Evolutionary conservation across 176 grass and related monocot species (phyloP).

Genomic region (Cenchrus fungigraminus): DNA sequence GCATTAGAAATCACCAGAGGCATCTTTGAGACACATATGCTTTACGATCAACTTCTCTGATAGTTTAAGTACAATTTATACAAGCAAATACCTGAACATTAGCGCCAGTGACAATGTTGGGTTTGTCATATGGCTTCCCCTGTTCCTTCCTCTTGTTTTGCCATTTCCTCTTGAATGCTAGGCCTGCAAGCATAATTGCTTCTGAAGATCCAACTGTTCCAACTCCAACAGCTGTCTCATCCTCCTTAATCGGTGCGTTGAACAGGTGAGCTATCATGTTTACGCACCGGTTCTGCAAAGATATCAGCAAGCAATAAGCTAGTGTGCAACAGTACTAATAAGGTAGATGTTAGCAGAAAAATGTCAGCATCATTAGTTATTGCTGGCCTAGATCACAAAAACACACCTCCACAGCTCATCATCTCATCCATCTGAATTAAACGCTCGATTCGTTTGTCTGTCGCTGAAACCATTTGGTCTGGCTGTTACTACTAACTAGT

Average conservation of each 20-base stretch:
- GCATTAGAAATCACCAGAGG: not conserved
- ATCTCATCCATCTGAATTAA: not conserved
- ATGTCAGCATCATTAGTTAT: not conserved
- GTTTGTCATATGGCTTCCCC: constrained; percentile 77
- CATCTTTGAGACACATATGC: not conserved
- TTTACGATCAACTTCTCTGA: not conserved
- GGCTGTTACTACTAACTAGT: not conserved
- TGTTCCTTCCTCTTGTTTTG: constrained; percentile 73
- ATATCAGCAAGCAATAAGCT: constrained; percentile 3
- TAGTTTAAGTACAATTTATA: not conserved
- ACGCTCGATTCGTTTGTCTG: not conserved
- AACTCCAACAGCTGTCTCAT: constrained; percentile 68
- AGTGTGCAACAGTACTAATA: not conserved
- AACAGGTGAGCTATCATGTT: constrained; percentile 91
- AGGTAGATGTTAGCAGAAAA: not conserved
- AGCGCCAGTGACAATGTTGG: constrained; percentile 89
- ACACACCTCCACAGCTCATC: not conserved
- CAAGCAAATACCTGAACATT: constrained; percentile 72
- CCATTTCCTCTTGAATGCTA: constrained; percentile 92
- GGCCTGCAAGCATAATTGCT: constrained; percentile 83
- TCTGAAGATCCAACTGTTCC: constrained; percentile 78
- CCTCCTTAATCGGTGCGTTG: constrained; percentile 62
- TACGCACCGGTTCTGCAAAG: constrained; percentile 72
- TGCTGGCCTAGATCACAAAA: not conserved
- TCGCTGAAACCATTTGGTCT: not conserved